Evolutionary conservation across 2,329 filamentous ascomycete species (phyloP), one percentile per base, ranked within the genome.

Genomic region (Monascus ruber): DNA sequence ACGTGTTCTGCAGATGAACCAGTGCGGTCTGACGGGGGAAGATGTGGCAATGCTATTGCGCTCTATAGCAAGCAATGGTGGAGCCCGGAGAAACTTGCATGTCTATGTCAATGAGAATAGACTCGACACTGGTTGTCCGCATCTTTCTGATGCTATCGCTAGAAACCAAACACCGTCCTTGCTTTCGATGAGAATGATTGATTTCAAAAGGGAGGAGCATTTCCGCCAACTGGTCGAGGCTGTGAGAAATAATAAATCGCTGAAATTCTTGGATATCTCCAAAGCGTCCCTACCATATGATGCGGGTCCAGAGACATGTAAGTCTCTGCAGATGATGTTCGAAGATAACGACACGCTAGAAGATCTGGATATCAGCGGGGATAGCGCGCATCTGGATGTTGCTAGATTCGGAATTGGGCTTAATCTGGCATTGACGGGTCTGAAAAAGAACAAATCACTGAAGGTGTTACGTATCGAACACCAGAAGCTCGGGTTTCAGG

Each of bases 201-300:
- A 84, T 52, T 85, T 81, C 52, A 73, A 77, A 41, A 73, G 76
- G 43, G 77, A 82, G 50, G 64, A 71, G 7, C 70, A 77, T 41
- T 84, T 84, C 46, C 71, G 76, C 29, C 70, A 76, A 41, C 63
- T 85, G 35, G 66, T 83, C 5, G 62, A 74, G 42, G 79, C 81
- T 1, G 51, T 85, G 36, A 71, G 72, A 4, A 64, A 64, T 33
- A 85, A 85, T 51, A 76, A 65, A 11, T 77, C 76, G 0, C 72
- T 83, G 36, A 70, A 69, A 36, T 77, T 73, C 48, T 60, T 85
- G 10, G 80, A 85, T 54, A 77, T 85, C 25, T 83, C 81, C 1
- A 79, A 81, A 47, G 77, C 77, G 1, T 83, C 79, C 0, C 64
- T 85, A 24, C 81, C 80, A 9, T 78, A 77, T 39, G 80, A 84